A percentile compares a stretch with the other conserved stretches of the same genome.
Evolutionary conservation across 768 basidiomycete genomes (phyloP).

Genomic region (Naematelia aurantialba): DNA sequence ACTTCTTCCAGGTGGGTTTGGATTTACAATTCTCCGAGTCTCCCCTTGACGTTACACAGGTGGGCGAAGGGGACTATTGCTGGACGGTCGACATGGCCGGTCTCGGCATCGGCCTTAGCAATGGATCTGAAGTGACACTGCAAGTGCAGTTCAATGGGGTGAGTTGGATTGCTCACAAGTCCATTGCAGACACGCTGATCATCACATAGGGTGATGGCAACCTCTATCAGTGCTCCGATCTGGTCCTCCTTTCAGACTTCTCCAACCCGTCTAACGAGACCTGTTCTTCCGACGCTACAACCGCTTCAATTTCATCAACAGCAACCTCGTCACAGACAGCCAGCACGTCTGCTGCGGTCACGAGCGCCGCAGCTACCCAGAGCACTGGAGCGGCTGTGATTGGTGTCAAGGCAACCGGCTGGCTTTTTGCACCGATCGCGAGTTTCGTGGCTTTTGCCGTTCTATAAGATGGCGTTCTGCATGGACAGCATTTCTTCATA

Average conservation of each 20-base stretch:
- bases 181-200: slow-evolving; percentile 1
- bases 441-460: not conserved
- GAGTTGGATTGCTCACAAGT: slow-evolving; percentile 10
- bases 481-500: too few relatives aligned
- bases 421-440: not conserved
- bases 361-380: slow-evolving; percentile 6
- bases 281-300: slow-evolving; percentile 18
- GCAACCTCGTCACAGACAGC: slow-evolving; percentile 3
- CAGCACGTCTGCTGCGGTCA: not conserved
- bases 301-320: slow-evolving; percentile 1
- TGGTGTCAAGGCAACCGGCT: not conserved
- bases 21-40: not conserved
- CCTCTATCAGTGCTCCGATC: slow-evolving; percentile 76
- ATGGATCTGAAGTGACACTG: slow-evolving; percentile 71
- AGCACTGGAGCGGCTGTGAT: slow-evolving; percentile 1
- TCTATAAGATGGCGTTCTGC: not conserved
- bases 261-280: slow-evolving; percentile 55
- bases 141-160: slow-evolving; percentile 51
- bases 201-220: slow-evolving; percentile 58
- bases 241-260: slow-evolving; percentile 62
- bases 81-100: slow-evolving; percentile 62
- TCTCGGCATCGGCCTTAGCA: slow-evolving; percentile 57
- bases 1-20: slow-evolving; percentile 31
- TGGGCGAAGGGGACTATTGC: slow-evolving; percentile 64
- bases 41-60: slow-evolving; percentile 8